Evolutionary conservation across 2,329 filamentous ascomycete genomes (phyloP).

Genomic region (Rugonectria rugulosa): DNA sequence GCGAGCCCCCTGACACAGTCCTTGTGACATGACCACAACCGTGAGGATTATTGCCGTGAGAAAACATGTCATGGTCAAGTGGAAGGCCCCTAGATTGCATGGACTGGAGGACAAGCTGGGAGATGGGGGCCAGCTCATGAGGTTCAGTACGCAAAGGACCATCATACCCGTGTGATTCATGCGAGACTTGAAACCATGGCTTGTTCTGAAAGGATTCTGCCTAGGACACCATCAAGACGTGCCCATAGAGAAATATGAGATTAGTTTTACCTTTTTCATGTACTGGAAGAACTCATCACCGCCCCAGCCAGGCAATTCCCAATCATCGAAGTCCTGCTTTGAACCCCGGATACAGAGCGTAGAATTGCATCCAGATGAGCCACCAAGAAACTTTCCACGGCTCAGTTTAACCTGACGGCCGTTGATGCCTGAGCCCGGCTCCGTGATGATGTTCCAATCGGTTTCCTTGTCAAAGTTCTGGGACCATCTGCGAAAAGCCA

Average conservation of each 20-base stretch:
- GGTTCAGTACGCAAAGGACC: slow-evolving; percentile 64
- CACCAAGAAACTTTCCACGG: slow-evolving; percentile 57
- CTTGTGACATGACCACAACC: slow-evolving; percentile 63
- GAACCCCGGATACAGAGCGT: slow-evolving; percentile 58
- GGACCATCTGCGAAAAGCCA: slow-evolving; percentile 46
- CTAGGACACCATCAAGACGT: slow-evolving; percentile 32
- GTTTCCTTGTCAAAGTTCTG: slow-evolving; percentile 56
- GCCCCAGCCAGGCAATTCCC: slow-evolving; percentile 62
- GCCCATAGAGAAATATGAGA: background rate
- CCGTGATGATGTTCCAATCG: slow-evolving; percentile 59
- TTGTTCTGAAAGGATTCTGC: slow-evolving; percentile 66
- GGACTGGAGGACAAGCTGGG: slow-evolving; percentile 60
- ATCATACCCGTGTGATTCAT: slow-evolving; percentile 56
- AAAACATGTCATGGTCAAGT: slow-evolving; percentile 67
- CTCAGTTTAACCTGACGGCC: slow-evolving; percentile 55
- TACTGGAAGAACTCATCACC: slow-evolving; percentile 64
- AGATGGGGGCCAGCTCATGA: slow-evolving; percentile 66
- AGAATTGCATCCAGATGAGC: slow-evolving; percentile 57
- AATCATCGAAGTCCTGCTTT: slow-evolving; percentile 61
- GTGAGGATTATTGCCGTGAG: slow-evolving; percentile 55
- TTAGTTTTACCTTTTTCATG: slow-evolving; percentile 57
- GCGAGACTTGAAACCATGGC: slow-evolving; percentile 60
- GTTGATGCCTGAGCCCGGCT: slow-evolving; percentile 48
- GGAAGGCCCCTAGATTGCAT: slow-evolving; percentile 62
- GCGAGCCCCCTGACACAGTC: slow-evolving; percentile 59